These are phyloP conservation scores for Mycena alexandri DNA, from an alignment of 768 basidiomycete species.

Conservation along the genomic window DNA sequence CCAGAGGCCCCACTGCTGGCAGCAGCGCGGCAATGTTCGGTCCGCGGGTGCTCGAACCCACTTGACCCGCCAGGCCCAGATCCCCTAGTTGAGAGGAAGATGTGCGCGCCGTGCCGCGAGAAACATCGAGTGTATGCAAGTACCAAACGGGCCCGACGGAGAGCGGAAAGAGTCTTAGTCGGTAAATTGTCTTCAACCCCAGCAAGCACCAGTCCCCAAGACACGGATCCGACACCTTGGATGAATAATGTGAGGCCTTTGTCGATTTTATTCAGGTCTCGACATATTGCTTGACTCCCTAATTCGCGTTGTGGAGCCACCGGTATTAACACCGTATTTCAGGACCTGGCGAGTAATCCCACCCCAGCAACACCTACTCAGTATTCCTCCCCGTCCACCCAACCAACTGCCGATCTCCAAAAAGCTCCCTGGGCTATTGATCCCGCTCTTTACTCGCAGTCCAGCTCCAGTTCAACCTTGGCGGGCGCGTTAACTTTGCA, in stretches of 20 bases:
- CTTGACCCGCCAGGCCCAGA: conserved; percentile 44
- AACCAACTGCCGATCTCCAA: conserved; percentile 20
- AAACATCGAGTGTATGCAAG: conserved; percentile 65
- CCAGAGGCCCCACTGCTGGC: too few species aligned
- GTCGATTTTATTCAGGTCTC: too few species aligned
- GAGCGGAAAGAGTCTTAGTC: conserved; percentile 62
- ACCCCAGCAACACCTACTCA: background rate
- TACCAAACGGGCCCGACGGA: conserved; percentile 63
- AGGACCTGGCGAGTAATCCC: too few species aligned
- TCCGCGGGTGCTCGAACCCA: conserved; percentile 56
- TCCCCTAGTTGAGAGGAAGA: conserved; percentile 50
- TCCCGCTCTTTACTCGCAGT: conserved; percentile 46
- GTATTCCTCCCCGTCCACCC: background rate
- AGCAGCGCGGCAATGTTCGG: conserved; percentile 50
- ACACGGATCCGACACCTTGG: conserved; percentile 4
- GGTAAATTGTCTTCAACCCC: conserved; percentile 3
- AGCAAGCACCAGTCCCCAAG: background rate
- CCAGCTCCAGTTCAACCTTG: conserved; percentile 57
- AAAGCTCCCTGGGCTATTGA: conserved; percentile 26
- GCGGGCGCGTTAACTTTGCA: conserved; percentile 61
- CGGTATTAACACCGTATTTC: background rate
- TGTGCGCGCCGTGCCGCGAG: conserved; percentile 66
- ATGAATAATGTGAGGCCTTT: conserved; percentile 11
- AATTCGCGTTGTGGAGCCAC: too few species aligned
- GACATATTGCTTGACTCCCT: too few species aligned